Percentiles rank a stretch among this genome's conserved stretches.
These are phyloP conservation scores for Neopestalotiopsis sp. DNA, from an alignment of 2,329 filamentous ascomycete species.

Conservation along the genomic window DNA sequence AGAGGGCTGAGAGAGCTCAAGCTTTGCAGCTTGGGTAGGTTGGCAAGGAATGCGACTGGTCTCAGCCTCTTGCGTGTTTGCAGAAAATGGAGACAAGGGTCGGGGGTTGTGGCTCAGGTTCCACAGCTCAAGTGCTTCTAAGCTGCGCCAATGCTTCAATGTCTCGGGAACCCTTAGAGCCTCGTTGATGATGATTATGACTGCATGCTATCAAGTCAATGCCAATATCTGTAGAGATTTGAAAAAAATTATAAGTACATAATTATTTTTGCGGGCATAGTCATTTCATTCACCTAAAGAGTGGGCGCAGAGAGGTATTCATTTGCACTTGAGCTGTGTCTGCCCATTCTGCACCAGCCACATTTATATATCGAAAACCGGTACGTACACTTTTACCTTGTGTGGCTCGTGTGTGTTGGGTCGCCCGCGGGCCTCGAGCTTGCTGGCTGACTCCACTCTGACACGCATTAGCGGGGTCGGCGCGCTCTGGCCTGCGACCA, in stretches of 20 bases:
- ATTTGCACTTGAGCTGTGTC: too few species aligned
- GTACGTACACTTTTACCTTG: not conserved
- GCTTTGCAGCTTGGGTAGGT: not conserved
- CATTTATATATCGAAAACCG: not conserved
- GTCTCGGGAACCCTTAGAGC: too few species aligned
- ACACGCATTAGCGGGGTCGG: not conserved
- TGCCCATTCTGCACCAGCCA: not conserved
- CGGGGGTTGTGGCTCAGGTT: not conserved
- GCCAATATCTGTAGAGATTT: not conserved
- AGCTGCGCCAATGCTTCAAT: too few species aligned
- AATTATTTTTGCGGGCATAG: too few species aligned
- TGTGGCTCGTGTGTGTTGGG: not conserved
- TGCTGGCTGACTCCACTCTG: not conserved
- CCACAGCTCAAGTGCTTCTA: not conserved
- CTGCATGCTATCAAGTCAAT: not conserved
- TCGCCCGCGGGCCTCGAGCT: not conserved
- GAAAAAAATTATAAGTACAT: not conserved
- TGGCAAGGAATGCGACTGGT: constrained; percentile 7
- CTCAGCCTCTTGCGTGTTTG: constrained; percentile 1
- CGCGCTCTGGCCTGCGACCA: constrained; percentile 11
- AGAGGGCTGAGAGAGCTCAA: not conserved
- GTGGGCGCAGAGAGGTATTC: too few species aligned
- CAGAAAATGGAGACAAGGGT: constrained; percentile 14
- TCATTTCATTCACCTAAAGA: too few species aligned
- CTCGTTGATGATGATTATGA: too few species aligned